A percentile compares a stretch with the other conserved stretches of the same genome.
Evolutionary conservation across 306 rosid genomes (phyloP).

Genomic region (Cicer pinnatifidum): DNA sequence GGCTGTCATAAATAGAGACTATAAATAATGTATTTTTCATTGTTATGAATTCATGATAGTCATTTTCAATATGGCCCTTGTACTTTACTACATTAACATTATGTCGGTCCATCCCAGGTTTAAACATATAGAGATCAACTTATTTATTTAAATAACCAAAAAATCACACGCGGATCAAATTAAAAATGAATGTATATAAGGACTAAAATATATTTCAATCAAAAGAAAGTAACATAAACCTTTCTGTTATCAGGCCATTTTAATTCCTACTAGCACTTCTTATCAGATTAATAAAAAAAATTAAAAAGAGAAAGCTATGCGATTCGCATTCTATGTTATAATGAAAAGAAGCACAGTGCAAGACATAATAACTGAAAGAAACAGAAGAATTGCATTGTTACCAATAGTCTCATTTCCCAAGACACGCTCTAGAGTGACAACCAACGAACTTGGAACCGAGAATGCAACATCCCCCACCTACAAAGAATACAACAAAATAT

Average conservation of each 20-base stretch:
- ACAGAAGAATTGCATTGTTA: slow-evolving; percentile 55
- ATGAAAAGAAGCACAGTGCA: background rate
- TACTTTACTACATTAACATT: slow-evolving; percentile 18
- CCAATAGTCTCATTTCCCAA: slow-evolving; percentile 93
- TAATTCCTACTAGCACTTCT: background rate
- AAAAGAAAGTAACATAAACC: background rate
- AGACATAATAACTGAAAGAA: slow-evolving; percentile 20
- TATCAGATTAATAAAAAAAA: background rate
- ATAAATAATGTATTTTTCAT: background rate
- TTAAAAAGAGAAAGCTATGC: background rate
- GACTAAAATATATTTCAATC: background rate
- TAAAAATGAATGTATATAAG: background rate
- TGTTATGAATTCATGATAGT: background rate
- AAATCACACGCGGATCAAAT: background rate
- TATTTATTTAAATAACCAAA: background rate
- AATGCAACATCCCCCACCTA: slow-evolving; percentile 93
- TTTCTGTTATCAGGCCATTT: background rate
- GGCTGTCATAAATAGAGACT: background rate
- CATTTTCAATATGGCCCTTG: background rate
- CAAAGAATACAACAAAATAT: slow-evolving; percentile 18
- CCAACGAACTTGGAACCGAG: slow-evolving; percentile 81
- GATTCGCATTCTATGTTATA: background rate
- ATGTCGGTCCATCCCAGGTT: background rate
- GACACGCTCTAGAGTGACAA: slow-evolving; percentile 92
- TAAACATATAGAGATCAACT: background rate